Percentiles rank a stretch among this genome's conserved stretches.
These are phyloP conservation scores for Penicillium sclerotigenum DNA, from an alignment of 2,329 filamentous ascomycete species.

Conservation along the genomic window DNA sequence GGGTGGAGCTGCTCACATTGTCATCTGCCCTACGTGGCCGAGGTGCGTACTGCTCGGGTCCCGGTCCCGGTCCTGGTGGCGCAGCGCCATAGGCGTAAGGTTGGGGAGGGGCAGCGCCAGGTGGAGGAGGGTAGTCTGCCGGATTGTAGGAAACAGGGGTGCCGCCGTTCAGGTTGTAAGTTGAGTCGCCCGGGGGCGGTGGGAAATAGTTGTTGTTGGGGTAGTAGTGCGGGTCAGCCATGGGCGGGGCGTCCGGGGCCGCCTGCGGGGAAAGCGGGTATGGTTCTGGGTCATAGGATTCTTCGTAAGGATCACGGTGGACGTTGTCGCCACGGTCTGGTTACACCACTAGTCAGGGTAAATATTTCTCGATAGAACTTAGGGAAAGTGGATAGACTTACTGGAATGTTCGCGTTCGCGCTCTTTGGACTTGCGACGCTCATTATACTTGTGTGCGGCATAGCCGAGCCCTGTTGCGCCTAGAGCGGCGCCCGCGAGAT, in stretches of 20 bases:
- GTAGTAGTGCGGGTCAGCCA: conserved; percentile 35
- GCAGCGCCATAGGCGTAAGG: conserved; percentile 39
- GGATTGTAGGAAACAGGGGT: conserved; percentile 35
- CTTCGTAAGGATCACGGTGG: conserved; percentile 41
- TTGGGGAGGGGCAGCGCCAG: conserved; percentile 38
- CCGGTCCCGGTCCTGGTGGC: conserved; percentile 11
- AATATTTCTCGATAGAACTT: conserved; percentile 6
- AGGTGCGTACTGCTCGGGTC: conserved; percentile 40
- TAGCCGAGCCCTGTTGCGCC: conserved; percentile 57
- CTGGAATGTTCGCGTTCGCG: conserved; percentile 51
- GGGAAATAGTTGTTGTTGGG: conserved; percentile 43
- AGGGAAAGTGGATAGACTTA: conserved; percentile 35
- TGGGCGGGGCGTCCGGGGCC: conserved; percentile 31
- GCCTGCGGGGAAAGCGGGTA: conserved; percentile 38
- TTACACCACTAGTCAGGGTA: conserved; percentile 13
- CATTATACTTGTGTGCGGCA: conserved; percentile 57
- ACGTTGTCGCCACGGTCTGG: conserved; percentile 31
- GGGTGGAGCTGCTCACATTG: conserved; percentile 47
- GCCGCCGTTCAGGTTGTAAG: conserved; percentile 23
- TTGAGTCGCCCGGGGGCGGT: conserved; percentile 39
- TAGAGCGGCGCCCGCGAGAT: conserved; percentile 53
- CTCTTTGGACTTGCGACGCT: conserved; percentile 53
- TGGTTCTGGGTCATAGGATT: conserved; percentile 40
- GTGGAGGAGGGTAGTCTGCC: conserved; percentile 44
- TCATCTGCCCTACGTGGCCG: conserved; percentile 44